A percentile compares a stretch with the other conserved stretches of the same genome.
Evolutionary conservation across 441 rosid genomes (phyloP).

Genomic region (Populus tomentosa): DNA sequence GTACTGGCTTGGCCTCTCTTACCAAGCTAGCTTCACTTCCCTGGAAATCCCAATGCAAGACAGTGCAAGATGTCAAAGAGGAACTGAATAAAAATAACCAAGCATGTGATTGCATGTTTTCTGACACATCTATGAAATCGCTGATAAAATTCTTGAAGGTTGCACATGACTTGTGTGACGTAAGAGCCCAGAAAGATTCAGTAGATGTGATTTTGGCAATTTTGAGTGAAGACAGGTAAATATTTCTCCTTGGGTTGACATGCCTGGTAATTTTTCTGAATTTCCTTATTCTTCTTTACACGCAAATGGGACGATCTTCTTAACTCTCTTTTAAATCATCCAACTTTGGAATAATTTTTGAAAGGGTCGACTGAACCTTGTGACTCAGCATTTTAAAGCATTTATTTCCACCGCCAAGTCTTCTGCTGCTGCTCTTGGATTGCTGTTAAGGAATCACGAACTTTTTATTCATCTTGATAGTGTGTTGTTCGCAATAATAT

Average conservation of each 20-base stretch:
- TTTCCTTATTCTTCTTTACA: too few species aligned
- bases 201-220: constrained; percentile 34
- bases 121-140: constrained; percentile 14
- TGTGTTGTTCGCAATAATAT: not conserved
- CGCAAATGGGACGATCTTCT: too few species aligned
- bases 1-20: constrained; percentile 13
- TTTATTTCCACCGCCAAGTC: not conserved
- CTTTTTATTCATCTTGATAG: not conserved
- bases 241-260: too few species aligned
- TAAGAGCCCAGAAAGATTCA: constrained; percentile 30
- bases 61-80: constrained; percentile 25
- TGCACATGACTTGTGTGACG: constrained; percentile 27
- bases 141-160: constrained; percentile 32
- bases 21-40: constrained; percentile 23
- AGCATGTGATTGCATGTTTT: constrained; percentile 6
- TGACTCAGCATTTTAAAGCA: too few species aligned
- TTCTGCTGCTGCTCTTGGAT: not conserved
- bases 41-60: constrained; percentile 32
- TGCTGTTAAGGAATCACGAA: not conserved
- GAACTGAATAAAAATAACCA: constrained; percentile 14
- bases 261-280: too few species aligned
- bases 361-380: too few species aligned
- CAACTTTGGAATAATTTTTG: too few species aligned
- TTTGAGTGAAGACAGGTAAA: constrained; percentile 29
- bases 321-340: too few species aligned